phyloP scores from a whole-genome alignment of 2,329 filamentous ascomycete species.

The Pseudohalonectria lignicola region DNA sequence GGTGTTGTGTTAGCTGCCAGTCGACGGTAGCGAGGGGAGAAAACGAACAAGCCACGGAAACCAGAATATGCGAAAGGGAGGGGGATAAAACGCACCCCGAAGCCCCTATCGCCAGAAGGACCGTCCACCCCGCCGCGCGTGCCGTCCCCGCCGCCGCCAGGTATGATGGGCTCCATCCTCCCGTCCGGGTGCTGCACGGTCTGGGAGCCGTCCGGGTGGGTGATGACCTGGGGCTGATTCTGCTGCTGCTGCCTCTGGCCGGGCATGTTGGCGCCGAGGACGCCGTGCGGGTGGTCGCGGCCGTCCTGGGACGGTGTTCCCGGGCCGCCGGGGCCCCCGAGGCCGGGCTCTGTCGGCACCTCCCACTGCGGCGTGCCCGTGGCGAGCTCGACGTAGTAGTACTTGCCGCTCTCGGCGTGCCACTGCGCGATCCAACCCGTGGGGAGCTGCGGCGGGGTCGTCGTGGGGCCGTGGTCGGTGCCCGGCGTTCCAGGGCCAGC shows the following conservation, averaged over 20 bases:
- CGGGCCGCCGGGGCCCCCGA: conserved; percentile 49
- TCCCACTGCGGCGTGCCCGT: conserved; percentile 67
- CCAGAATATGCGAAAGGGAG: neutral
- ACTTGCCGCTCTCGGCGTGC: conserved; percentile 53
- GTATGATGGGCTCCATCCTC: conserved; percentile 47
- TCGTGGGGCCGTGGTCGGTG: conserved; percentile 48
- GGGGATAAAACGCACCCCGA: conserved; percentile 45
- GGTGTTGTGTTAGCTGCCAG: too few relatives aligned
- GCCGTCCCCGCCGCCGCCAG: conserved; percentile 23
- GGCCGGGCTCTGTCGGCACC: conserved; percentile 53
- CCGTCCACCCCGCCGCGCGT: conserved; percentile 29
- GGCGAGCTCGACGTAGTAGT: conserved; percentile 62
- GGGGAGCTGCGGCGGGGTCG: conserved; percentile 48
- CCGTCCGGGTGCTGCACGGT: conserved; percentile 50
- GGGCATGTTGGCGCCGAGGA: conserved; percentile 24
- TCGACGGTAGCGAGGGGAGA: too few relatives aligned
- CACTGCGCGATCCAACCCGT: conserved; percentile 61
- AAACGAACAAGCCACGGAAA: too few relatives aligned
- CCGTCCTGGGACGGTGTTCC: too few relatives aligned
- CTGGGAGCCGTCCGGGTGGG: conserved; percentile 51
- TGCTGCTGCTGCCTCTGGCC: too few relatives aligned
- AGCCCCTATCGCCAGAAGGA: conserved; percentile 38
- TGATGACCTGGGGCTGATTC: conserved; percentile 45
- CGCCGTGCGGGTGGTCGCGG: conserved; percentile 51
- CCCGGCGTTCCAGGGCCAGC: conserved; percentile 46